Conservation (phyloP, 1,139 yeast species). For the Hansenula sp. region DNA sequence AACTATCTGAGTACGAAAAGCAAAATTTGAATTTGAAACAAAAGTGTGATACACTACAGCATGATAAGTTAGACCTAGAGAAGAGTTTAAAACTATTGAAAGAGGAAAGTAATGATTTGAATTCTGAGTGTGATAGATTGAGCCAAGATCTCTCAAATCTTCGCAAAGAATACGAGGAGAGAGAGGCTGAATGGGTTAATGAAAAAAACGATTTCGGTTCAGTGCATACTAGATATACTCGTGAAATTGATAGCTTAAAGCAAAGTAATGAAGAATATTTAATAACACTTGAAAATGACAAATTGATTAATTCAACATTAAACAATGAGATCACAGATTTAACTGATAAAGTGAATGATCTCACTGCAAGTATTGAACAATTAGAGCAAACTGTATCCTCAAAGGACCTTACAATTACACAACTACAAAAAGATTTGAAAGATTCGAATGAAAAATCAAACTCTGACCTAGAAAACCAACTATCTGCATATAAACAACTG, state of each 20-base stretch:
- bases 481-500: conserved; percentile 8
- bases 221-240: conserved; percentile 18
- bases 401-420: background rate
- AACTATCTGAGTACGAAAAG: conserved; percentile 31
- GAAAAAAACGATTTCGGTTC: conserved; percentile 35
- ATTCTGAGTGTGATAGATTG: conserved; percentile 64
- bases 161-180: conserved; percentile 42
- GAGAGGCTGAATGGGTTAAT: conserved; percentile 38
- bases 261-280: conserved; percentile 47
- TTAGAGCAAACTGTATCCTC: background rate
- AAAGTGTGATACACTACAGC: conserved; percentile 22
- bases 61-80: conserved; percentile 29
- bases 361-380: conserved; percentile 13
- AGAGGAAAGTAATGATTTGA: conserved; percentile 52
- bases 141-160: conserved; percentile 44
- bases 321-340: conserved; percentile 28
- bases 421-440: conserved; percentile 7
- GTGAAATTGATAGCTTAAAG: conserved; percentile 26
- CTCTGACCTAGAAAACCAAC: conserved; percentile 10
- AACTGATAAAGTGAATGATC: conserved; percentile 19
- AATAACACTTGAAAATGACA: conserved; percentile 44
- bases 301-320: conserved; percentile 40
- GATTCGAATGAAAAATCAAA: conserved; percentile 9
- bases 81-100: conserved; percentile 37
- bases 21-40: conserved; percentile 31